These are phyloP conservation scores for Trametes punicea DNA, from an alignment of 768 basidiomycete genomes.

Conservation along the genomic window DNA sequence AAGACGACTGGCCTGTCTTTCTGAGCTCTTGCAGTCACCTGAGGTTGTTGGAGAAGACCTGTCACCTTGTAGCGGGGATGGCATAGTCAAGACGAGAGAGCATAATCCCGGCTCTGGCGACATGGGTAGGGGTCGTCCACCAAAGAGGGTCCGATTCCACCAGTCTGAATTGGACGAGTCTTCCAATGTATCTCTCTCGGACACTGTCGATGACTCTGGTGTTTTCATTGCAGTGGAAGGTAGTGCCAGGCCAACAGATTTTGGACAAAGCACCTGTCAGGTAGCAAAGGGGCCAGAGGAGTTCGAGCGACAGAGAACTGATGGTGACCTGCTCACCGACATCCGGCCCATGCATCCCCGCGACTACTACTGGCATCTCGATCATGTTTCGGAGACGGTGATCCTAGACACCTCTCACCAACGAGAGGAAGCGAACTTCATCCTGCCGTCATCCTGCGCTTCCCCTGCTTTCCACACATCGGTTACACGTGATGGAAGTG, in stretches of 20 bases:
- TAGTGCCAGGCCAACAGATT: no score
- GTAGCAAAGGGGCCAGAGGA: conserved; percentile 23
- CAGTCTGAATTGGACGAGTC: background rate
- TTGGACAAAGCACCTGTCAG: conserved; percentile 6
- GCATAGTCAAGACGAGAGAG: background rate
- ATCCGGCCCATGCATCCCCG: conserved; percentile 20
- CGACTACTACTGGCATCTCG: conserved; percentile 1
- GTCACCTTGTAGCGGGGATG: no score
- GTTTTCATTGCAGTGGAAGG: conserved; percentile 8
- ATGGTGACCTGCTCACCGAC: conserved; percentile 24
- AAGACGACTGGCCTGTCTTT: conserved; percentile 24
- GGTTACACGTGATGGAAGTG: background rate
- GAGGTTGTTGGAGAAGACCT: background rate
- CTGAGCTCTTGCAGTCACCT: background rate
- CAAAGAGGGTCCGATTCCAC: conserved; percentile 10
- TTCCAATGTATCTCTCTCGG: background rate
- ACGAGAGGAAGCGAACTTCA: no score
- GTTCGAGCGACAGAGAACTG: conserved; percentile 19
- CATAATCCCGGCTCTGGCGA: background rate
- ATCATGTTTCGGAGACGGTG: no score
- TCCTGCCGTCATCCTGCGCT: no score
- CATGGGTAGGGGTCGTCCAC: background rate
- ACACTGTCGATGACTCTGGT: conserved; percentile 21
- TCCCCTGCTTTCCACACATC: background rate
- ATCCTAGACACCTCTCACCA: no score